Base-by-base conservation (phyloP, 1,139 yeast species). In the Yamadazyma atmosphaerica region DNA sequence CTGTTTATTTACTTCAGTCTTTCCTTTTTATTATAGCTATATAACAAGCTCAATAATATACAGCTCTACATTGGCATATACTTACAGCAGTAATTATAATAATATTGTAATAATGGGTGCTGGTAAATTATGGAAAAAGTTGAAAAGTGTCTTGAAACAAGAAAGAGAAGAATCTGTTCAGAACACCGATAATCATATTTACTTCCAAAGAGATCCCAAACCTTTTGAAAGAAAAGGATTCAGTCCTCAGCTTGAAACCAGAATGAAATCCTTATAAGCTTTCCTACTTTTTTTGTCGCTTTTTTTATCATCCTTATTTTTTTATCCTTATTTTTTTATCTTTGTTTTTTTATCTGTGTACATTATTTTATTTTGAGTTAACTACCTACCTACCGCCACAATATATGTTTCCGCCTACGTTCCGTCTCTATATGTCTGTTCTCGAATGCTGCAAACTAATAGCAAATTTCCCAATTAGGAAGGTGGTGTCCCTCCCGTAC, bases 351-450 rank as follows among this genome's bases (percentile, higher is more conserved):
- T 19, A 19, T 6, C 22, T 19, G 22, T 6, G 22, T 19, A 23
- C 4, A 23, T 23, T 4, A 8, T 4, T 8, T 4, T 23, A 23
- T 23, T 6, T 23, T 23, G 26, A 23, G 26, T 23, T 23, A 8
- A 10, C n/a, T 23, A 23, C 26, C 26, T 23, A 23, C 26, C 26
- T 8, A 23, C 26, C 26, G 26, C n/a, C n/a, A n/a, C 26, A 23
- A 23, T 23, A 23, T 23, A 23, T 23, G 26, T 23, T 23, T 23
- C n/a, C n/a, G n/a, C n/a, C n/a, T n/a, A n/a, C n/a, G n/a, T n/a
- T n/a, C n/a, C n/a, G n/a, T n/a, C n/a, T n/a, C n/a, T n/a, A n/a
- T n/a, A n/a, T n/a, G n/a, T n/a, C n/a, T n/a, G n/a, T n/a, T n/a
- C n/a, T n/a, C n/a, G n/a, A n/a, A n/a, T n/a, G n/a, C n/a, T n/a